A percentile compares a stretch with the other conserved stretches of the same genome.
phyloP scores from a whole-genome alignment of 306 rosid species.

The Prunus fruticosa region DNA sequence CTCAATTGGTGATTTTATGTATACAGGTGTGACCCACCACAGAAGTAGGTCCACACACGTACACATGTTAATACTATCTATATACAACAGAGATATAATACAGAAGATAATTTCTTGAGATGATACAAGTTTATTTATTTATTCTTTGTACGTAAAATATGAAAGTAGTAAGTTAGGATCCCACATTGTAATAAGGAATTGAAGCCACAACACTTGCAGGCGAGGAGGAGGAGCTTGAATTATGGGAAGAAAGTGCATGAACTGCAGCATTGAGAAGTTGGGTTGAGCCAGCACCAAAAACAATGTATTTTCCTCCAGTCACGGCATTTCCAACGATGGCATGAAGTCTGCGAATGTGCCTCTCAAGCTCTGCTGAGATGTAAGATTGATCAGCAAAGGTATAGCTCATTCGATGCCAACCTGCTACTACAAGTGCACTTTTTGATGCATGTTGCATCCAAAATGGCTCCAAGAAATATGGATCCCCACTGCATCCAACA shows the following conservation, averaged over 20 bases:
- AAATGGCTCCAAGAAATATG: constrained; percentile 49
- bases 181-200: constrained; percentile 39
- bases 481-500: constrained; percentile 40
- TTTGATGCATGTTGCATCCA: constrained; percentile 37
- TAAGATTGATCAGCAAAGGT: constrained; percentile 10
- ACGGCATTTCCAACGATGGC: constrained; percentile 40
- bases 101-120: too few relatives aligned
- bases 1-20: too few relatives aligned
- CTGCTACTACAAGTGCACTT: constrained; percentile 39
- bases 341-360: constrained; percentile 23
- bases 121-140: too few relatives aligned
- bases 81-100: too few relatives aligned
- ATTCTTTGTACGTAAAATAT: too few relatives aligned
- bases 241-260: constrained; percentile 29
- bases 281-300: constrained; percentile 45
- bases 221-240: background rate
- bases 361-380: constrained; percentile 33
- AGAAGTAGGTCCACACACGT: too few relatives aligned
- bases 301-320: constrained; percentile 32
- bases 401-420: constrained; percentile 58
- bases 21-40: too few relatives aligned
- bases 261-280: constrained; percentile 50
- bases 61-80: too few relatives aligned
- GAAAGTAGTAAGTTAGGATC: background rate
- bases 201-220: constrained; percentile 25